Percentiles rank a stretch among this genome's conserved stretches.
Conservation (phyloP, 2,329 filamentous ascomycete species). For the Beauveria sp. region DNA sequence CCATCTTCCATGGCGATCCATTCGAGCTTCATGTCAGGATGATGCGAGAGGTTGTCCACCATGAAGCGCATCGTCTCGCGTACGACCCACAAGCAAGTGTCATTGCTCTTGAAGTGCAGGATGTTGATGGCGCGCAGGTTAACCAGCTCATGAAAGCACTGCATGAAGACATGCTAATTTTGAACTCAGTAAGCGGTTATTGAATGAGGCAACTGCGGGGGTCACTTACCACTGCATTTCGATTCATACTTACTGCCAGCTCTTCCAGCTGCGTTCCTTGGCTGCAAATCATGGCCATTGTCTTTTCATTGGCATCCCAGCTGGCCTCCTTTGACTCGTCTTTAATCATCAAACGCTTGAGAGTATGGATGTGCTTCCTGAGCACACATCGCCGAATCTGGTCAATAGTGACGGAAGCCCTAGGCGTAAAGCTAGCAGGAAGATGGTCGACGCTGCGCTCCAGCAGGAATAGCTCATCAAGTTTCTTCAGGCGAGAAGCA, state of each 20-base stretch:
- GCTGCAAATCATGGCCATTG: slow-evolving; percentile 44
- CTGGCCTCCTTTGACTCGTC: slow-evolving; percentile 39
- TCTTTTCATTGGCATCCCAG: slow-evolving; percentile 53
- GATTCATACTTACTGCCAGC: slow-evolving; percentile 47
- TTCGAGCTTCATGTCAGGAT: slow-evolving; percentile 47
- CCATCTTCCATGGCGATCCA: slow-evolving; percentile 50
- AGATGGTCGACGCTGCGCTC: slow-evolving; percentile 45
- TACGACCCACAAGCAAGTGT: slow-evolving; percentile 49
- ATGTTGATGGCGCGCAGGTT: slow-evolving; percentile 50
- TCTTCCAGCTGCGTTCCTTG: slow-evolving; percentile 44
- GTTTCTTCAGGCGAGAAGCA: slow-evolving; percentile 41
- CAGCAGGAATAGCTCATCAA: slow-evolving; percentile 53
- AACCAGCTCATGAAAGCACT: slow-evolving; percentile 38
- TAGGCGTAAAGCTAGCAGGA: slow-evolving; percentile 45
- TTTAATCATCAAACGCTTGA: slow-evolving; percentile 53
- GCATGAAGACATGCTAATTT: slow-evolving; percentile 49
- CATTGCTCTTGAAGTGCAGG: slow-evolving; percentile 45
- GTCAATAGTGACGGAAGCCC: slow-evolving; percentile 42
- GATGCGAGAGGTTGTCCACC: slow-evolving; percentile 49
- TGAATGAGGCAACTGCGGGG: too few relatives aligned
- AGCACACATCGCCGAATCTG: slow-evolving; percentile 51
- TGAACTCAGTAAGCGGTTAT: not conserved
- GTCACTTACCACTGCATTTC: slow-evolving; percentile 43
- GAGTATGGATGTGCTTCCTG: slow-evolving; percentile 46
- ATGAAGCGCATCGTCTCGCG: slow-evolving; percentile 51